Evolutionary conservation across 371 early-diverging fungal genomes (phyloP).

Genomic region (Blyttiomyces sp.): DNA sequence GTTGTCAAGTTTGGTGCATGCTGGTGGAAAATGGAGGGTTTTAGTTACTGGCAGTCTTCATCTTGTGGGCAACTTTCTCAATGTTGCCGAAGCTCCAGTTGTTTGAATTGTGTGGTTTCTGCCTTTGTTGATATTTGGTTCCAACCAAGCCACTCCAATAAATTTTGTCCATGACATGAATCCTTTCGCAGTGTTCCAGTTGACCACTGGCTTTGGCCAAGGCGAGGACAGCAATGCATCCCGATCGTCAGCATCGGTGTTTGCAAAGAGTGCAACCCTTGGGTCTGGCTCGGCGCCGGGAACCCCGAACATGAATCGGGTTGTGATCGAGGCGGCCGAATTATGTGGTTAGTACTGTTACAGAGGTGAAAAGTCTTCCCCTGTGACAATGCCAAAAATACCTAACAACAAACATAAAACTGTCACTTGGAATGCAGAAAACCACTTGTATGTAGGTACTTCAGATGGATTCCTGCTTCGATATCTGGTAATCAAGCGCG

Average conservation of each 20-base stretch:
- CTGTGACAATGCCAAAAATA: not conserved
- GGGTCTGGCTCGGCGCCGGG: conserved; percentile 1
- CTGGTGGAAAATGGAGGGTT: not conserved
- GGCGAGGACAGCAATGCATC: no score
- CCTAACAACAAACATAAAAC: not conserved
- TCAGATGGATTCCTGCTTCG: conserved; percentile 70
- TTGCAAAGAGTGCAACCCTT: conserved; percentile 1
- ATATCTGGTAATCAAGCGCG: conserved; percentile 37
- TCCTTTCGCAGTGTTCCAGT: no score
- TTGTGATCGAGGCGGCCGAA: conserved; percentile 25
- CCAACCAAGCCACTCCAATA: no score
- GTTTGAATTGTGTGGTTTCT: no score
- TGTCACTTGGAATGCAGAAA: conserved; percentile 42
- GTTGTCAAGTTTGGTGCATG: not conserved
- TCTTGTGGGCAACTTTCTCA: not conserved
- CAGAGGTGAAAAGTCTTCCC: not conserved
- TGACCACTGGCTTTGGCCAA: no score
- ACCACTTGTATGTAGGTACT: conserved; percentile 69
- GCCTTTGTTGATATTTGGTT: no score
- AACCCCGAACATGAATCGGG: conserved; percentile 3
- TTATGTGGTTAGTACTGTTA: conserved; percentile 22
- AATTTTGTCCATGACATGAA: no score
- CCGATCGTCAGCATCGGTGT: no score
- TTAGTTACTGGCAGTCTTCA: not conserved
- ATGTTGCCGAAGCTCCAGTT: not conserved